Percentiles rank a stretch among this genome's conserved stretches.
phyloP scores from a whole-genome alignment of 208 protist species.

The Trypanosoma brucei region DNA sequence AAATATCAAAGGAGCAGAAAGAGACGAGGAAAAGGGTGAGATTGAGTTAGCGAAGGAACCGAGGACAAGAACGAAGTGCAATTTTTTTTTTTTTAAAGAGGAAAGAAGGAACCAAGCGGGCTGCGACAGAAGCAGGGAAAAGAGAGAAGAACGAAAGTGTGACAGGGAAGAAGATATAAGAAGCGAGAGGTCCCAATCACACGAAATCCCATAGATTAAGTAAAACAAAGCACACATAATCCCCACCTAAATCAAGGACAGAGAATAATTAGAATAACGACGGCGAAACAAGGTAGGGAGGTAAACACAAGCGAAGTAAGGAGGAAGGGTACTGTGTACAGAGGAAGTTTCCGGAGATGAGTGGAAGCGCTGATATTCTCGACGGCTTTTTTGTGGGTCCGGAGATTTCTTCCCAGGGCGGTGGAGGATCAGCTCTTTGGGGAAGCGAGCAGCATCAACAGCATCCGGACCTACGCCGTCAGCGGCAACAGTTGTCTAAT shows the following conservation, averaged over 20 bases:
- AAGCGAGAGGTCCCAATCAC: too few species aligned
- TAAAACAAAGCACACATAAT: too few species aligned
- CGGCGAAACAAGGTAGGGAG: background rate
- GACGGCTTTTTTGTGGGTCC: constrained; percentile 18
- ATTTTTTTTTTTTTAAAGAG: background rate
- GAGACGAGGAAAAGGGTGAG: background rate
- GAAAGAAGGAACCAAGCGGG: background rate
- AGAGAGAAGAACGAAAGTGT: too few species aligned
- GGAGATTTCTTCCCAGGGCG: background rate
- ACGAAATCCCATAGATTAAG: too few species aligned
- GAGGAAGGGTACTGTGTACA: background rate
- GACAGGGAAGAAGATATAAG: too few species aligned
- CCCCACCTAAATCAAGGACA: too few species aligned
- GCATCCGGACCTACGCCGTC: background rate
- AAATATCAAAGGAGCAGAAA: background rate
- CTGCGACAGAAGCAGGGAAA: too few species aligned
- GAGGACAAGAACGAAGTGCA: background rate
- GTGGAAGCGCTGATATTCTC: constrained; percentile 15
- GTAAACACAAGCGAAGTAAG: background rate
- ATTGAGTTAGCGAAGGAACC: background rate
- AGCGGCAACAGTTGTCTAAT: background rate
- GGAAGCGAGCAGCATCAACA: constrained; percentile 13
- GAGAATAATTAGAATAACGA: too few species aligned
- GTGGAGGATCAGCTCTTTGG: background rate
- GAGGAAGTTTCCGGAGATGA: background rate